Percentiles rank a stretch among this genome's conserved stretches.
phyloP scores from a whole-genome alignment of 2,329 filamentous ascomycete species.

The Calonectria pteridis region DNA sequence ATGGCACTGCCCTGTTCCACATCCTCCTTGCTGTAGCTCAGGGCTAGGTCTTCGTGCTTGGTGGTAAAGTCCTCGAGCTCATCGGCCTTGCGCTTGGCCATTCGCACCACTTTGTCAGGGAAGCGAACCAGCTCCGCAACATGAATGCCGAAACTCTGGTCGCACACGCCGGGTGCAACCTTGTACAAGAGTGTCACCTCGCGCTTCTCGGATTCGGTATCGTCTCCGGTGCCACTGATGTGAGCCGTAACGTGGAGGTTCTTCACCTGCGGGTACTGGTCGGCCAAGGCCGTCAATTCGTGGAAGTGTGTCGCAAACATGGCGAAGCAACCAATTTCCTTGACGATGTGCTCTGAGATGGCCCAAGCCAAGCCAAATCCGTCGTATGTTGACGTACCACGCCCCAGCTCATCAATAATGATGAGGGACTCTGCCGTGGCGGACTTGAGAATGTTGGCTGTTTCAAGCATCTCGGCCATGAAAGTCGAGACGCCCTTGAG shows the following conservation, averaged over 20 bases:
- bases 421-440: slow-evolving; percentile 96
- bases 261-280: slow-evolving; percentile 87
- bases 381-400: slow-evolving; percentile 97
- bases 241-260: slow-evolving; percentile 98
- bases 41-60: slow-evolving; percentile 74
- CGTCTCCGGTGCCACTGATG: slow-evolving; percentile 70
- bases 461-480: slow-evolving; percentile 99
- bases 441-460: slow-evolving; percentile 97
- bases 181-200: slow-evolving; percentile 98
- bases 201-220: slow-evolving; percentile 65
- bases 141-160: slow-evolving; percentile 98
- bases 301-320: slow-evolving; percentile 99
- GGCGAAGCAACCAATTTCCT: slow-evolving; percentile 92
- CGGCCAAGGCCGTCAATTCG: slow-evolving; percentile 91
- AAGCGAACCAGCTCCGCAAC: slow-evolving; percentile 97
- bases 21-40: slow-evolving; percentile 82
- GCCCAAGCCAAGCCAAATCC: slow-evolving; percentile 99
- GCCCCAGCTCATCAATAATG: slow-evolving; percentile 97
- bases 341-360: slow-evolving; percentile 97
- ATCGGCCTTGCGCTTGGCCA: slow-evolving; percentile 99
- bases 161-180: slow-evolving; percentile 93
- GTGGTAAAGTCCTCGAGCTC: slow-evolving; percentile 95
- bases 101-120: slow-evolving; percentile 95
- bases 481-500: slow-evolving; percentile 98
- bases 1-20: slow-evolving; percentile 89